Base-by-base conservation (phyloP, 768 basidiomycete species). In the Sporobolomyces pararoseus region DNA sequence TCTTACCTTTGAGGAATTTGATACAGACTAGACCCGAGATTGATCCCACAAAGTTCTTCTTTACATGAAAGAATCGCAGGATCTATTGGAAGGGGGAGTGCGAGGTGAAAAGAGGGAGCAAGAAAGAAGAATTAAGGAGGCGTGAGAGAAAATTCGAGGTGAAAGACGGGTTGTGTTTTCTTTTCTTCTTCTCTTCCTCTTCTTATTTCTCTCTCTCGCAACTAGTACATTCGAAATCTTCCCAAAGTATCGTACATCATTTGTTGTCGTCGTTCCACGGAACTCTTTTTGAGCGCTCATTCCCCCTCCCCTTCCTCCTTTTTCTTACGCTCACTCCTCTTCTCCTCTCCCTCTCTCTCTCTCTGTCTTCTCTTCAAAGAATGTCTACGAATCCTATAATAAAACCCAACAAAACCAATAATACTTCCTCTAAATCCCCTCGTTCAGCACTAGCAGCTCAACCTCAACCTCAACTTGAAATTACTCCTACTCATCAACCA, bases 1-100 rank as follows among this genome's bases (percentile, higher is more conserved):
- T 70, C 59, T 59, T 70, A 2, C 69, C 69, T 1, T 31, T 70
- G 23, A 50, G 60, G 7, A 62, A 66, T 49, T 60, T 70, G 34
- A 17, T 70, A 44, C 29, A 16, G 2, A 63, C 65, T 16, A 46
- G 53, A 32, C 69, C 63, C 1, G 46, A 49, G 23, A 31, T 65
- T 1, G 69, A 65, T 27, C 64, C 25, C 16, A 37, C 46, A 6
- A 34, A 23, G 31, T 16, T 47, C 39, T 17, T 42, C 39, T 42
- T 60, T 2, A 21, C 13, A 19, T 13, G 12, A 29, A 32, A n/a
- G 46, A 9, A 7, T 47, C 39, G 17, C 17, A 9, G 9, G 39
- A 10, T 10, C 10, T 10, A 10, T 42, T 42, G 9, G 39, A 42
- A 42, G 10, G 9, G 10, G 39, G 17, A 42, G 9, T 42, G 39